phyloP scores from a whole-genome alignment of 2,329 filamentous ascomycete genomes.

The Botrytis galanthina region DNA sequence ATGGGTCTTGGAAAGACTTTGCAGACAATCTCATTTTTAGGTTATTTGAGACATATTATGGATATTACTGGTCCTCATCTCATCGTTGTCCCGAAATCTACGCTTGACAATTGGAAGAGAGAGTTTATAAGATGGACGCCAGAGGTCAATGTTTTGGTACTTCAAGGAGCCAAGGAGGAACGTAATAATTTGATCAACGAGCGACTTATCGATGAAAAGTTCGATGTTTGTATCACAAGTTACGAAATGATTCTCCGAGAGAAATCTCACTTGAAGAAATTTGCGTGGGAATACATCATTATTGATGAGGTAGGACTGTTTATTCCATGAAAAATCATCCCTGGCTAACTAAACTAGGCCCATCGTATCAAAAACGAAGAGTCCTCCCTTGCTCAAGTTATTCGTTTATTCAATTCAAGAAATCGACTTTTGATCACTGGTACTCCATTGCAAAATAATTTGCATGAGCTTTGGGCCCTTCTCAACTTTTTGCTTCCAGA shows the following conservation, averaged over 20 bases:
- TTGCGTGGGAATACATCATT: constrained; percentile 99
- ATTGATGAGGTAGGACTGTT: constrained; percentile 70
- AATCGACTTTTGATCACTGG: constrained; percentile 95
- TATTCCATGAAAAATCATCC: background rate
- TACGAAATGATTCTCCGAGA: constrained; percentile 99
- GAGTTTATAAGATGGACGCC: constrained; percentile 95
- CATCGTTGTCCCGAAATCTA: constrained; percentile 92
- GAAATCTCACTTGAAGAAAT: constrained; percentile 92
- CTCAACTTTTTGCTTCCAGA: constrained; percentile 98
- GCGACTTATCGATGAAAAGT: constrained; percentile 87
- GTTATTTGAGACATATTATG: constrained; percentile 88
- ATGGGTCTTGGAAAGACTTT: constrained; percentile 98
- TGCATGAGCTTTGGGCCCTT: constrained; percentile 96
- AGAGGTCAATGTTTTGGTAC: constrained; percentile 87
- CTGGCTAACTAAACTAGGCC: constrained; percentile 44
- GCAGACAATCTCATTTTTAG: constrained; percentile 95
- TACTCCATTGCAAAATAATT: constrained; percentile 94
- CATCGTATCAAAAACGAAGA: constrained; percentile 99
- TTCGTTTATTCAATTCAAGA: constrained; percentile 91
- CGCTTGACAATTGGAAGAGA: constrained; percentile 96
- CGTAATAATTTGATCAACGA: constrained; percentile 85
- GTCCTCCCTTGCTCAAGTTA: constrained; percentile 93
- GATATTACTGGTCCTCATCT: constrained; percentile 89
- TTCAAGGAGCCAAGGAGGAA: constrained; percentile 95
- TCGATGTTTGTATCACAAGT: constrained; percentile 96